A percentile compares a stretch with the other conserved stretches of the same genome.
These are phyloP conservation scores for Spencermartinsiella europaea DNA, from an alignment of 805 yeast genomes.

Conservation along the genomic window DNA sequence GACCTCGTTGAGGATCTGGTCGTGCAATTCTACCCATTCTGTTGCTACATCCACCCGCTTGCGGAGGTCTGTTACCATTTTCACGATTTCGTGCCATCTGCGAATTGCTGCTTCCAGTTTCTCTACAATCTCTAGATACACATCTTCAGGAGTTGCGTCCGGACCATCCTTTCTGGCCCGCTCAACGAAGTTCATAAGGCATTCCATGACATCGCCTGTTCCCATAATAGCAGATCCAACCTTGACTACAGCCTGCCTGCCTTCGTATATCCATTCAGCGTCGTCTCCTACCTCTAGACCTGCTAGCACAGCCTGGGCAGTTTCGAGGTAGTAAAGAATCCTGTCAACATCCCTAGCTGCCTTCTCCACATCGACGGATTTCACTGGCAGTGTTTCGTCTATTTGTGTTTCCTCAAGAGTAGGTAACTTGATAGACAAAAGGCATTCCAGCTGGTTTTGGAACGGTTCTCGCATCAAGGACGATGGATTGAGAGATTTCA, in stretches of 20 bases:
- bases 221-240: slow-evolving; percentile 16
- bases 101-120: slow-evolving; percentile 18
- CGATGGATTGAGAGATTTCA: too few species aligned
- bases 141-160: neutral
- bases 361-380: neutral
- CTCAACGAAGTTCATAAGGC: slow-evolving; percentile 21
- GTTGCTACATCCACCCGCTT: slow-evolving; percentile 22
- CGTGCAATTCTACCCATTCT: slow-evolving; percentile 27
- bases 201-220: slow-evolving; percentile 21
- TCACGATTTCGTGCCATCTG: slow-evolving; percentile 21
- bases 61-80: slow-evolving; percentile 12
- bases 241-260: slow-evolving; percentile 18
- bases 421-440: slow-evolving; percentile 9
- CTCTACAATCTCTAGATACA: slow-evolving; percentile 15
- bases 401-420: neutral
- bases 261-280: slow-evolving; percentile 25
- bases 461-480: slow-evolving; percentile 12
- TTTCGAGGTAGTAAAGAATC: slow-evolving; percentile 16
- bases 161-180: slow-evolving; percentile 7
- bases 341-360: slow-evolving; percentile 15
- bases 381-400: neutral
- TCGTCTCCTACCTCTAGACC: slow-evolving; percentile 22
- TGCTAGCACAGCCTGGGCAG: slow-evolving; percentile 14
- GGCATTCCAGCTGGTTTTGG: slow-evolving; percentile 12
- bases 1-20: slow-evolving; percentile 23